These are phyloP conservation scores for Handroanthus guayacan DNA, from an alignment of 257 asterid genomes.

Conservation along the genomic window DNA sequence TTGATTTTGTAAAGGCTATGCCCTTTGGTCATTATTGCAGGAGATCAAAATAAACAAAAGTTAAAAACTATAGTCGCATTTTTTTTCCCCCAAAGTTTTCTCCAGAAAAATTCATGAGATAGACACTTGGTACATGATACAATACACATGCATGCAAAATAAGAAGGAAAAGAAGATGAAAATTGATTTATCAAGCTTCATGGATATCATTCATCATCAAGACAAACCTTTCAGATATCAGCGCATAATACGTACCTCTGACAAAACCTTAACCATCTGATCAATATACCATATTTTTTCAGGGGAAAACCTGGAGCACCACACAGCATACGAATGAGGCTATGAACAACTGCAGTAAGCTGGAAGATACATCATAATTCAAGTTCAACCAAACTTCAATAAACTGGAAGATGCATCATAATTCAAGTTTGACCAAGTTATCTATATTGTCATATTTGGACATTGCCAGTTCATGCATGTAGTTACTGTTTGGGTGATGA, in stretches of 20 bases:
- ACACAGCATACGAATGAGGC: constrained; percentile 42
- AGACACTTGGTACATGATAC: not conserved
- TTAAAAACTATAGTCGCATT: not conserved
- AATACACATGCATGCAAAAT: constrained; percentile 11
- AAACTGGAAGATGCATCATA: constrained; percentile 40
- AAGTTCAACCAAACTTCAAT: constrained; percentile 23
- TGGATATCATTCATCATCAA: constrained; percentile 33
- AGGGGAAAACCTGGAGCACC: constrained; percentile 81
- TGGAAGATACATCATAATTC: constrained; percentile 36
- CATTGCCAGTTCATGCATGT: constrained; percentile 23
- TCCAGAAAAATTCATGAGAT: constrained; percentile 3
- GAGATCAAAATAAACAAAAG: not conserved
- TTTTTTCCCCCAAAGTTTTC: not conserved
- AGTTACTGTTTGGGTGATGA: constrained; percentile 12
- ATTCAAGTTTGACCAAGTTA: constrained; percentile 28
- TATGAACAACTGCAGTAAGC: constrained; percentile 32
- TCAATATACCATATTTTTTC: constrained; percentile 95
- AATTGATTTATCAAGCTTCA: constrained; percentile 25
- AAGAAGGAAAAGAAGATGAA: constrained; percentile 20
- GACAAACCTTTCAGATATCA: constrained; percentile 19
- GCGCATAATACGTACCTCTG: constrained; percentile 63
- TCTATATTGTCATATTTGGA: constrained; percentile 14
- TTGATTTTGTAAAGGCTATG: constrained; percentile 24
- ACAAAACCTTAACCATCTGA: constrained; percentile 94
- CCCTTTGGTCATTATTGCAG: not conserved